Conservation (phyloP, 805 yeast genomes). For the Maudiozyma bulderi region DNA sequence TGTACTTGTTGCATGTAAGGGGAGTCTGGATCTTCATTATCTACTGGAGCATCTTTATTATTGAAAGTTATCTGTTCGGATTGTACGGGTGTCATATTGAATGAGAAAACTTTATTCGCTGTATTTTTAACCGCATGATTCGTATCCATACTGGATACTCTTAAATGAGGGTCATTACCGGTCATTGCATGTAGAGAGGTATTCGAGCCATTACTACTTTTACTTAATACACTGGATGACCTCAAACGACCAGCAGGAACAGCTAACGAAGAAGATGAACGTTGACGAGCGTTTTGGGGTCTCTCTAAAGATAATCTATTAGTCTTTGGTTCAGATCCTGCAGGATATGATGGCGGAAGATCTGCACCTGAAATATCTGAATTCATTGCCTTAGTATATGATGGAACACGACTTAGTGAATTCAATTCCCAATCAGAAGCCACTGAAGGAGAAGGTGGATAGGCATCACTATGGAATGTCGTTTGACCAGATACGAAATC, state of each 20-base stretch:
- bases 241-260: constrained; percentile 4
- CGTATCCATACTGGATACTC: constrained; percentile 3
- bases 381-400: constrained; percentile 71
- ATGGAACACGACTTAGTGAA: constrained; percentile 63
- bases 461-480: constrained; percentile 39
- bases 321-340: not conserved
- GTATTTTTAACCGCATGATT: constrained; percentile 10
- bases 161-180: constrained; percentile 9
- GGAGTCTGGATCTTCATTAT: not conserved
- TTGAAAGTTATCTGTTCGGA: not conserved
- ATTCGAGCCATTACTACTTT: constrained; percentile 22
- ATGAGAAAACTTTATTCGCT: constrained; percentile 19
- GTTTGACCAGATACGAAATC: constrained; percentile 51
- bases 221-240: constrained; percentile 13
- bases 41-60: not conserved
- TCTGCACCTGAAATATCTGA: constrained; percentile 38
- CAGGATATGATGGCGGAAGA: constrained; percentile 59
- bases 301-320: constrained; percentile 11
- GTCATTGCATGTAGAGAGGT: constrained; percentile 14
- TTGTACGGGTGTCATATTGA: constrained; percentile 16
- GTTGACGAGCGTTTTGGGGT: constrained; percentile 22
- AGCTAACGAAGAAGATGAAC: constrained; percentile 17
- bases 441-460: constrained; percentile 16
- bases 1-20: not conserved
- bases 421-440: constrained; percentile 34